Percentiles rank a stretch among this genome's conserved stretches.
phyloP scores from a whole-genome alignment of 805 yeast species.

The Candida mattraensis region DNA sequence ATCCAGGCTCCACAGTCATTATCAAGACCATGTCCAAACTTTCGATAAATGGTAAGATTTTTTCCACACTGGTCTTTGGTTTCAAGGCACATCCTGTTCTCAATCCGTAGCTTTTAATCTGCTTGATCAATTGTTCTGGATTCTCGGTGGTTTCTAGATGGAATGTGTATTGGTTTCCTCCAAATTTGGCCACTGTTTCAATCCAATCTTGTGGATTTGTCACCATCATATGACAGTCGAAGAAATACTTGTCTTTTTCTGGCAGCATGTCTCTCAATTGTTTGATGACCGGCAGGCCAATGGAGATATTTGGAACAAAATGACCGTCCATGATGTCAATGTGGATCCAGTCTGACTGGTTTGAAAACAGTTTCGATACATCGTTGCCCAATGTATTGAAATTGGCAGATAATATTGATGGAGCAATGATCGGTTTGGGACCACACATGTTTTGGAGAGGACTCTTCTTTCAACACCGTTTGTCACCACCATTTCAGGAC shows the following conservation, averaged over 20 bases:
- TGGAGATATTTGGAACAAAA: slow-evolving; percentile 93
- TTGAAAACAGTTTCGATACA: slow-evolving; percentile 73
- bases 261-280: slow-evolving; percentile 34
- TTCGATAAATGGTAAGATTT: slow-evolving; percentile 69
- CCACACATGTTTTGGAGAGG: slow-evolving; percentile 41
- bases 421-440: slow-evolving; percentile 78
- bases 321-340: slow-evolving; percentile 98
- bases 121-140: slow-evolving; percentile 69
- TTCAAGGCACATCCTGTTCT: slow-evolving; percentile 92
- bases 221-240: slow-evolving; percentile 99
- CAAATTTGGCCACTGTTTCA: slow-evolving; percentile 84
- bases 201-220: slow-evolving; percentile 92
- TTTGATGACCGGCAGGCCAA: slow-evolving; percentile 64
- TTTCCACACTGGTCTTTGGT: slow-evolving; percentile 90
- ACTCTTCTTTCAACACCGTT: neutral
- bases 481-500: neutral
- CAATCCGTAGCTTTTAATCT: slow-evolving; percentile 80
- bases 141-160: slow-evolving; percentile 90
- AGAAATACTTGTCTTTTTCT: slow-evolving; percentile 38
- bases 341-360: slow-evolving; percentile 95
- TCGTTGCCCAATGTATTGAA: slow-evolving; percentile 87
- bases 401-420: slow-evolving; percentile 90
- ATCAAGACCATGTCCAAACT: slow-evolving; percentile 90
- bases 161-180: slow-evolving; percentile 95
- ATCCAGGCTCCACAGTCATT: slow-evolving; percentile 99